Evolutionary conservation across 2,329 filamentous ascomycete species (phyloP).

Genomic region (Camillea tinctor): DNA sequence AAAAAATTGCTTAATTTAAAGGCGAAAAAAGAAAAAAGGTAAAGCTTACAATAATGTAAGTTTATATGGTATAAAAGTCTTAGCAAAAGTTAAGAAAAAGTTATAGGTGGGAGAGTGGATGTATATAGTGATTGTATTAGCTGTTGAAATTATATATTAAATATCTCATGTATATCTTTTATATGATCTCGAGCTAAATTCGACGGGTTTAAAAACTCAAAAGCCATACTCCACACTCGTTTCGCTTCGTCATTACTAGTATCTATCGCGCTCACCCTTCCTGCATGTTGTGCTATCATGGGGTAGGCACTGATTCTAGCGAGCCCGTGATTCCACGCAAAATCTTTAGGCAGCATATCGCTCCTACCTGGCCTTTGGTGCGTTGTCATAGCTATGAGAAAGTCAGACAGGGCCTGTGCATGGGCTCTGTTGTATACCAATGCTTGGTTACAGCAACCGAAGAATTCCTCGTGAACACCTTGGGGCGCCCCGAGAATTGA

Average conservation of each 20-base stretch:
- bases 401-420: conserved; percentile 22
- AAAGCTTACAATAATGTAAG: too few relatives aligned
- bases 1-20: too few relatives aligned
- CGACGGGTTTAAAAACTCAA: conserved; percentile 26
- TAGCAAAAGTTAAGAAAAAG: too few relatives aligned
- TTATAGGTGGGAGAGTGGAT: too few relatives aligned
- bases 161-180: conserved; percentile 24
- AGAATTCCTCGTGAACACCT: conserved; percentile 31
- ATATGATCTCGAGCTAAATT: conserved; percentile 23
- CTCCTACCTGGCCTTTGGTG: conserved; percentile 23
- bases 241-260: conserved; percentile 30
- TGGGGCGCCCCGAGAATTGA: conserved; percentile 25
- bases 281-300: conserved; percentile 34
- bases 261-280: conserved; percentile 30
- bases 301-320: conserved; percentile 32
- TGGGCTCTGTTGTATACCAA: conserved; percentile 31
- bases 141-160: too few relatives aligned
- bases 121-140: too few relatives aligned
- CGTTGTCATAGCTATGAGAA: conserved; percentile 20
- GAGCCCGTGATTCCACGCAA: conserved; percentile 30
- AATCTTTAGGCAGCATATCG: conserved; percentile 33
- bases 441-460: conserved; percentile 34
- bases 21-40: too few relatives aligned
- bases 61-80: too few relatives aligned
- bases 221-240: conserved; percentile 34